Evolutionary conservation across 108 stramenopile genomes (phyloP).

Genomic region (Heterococcus sp.): DNA sequence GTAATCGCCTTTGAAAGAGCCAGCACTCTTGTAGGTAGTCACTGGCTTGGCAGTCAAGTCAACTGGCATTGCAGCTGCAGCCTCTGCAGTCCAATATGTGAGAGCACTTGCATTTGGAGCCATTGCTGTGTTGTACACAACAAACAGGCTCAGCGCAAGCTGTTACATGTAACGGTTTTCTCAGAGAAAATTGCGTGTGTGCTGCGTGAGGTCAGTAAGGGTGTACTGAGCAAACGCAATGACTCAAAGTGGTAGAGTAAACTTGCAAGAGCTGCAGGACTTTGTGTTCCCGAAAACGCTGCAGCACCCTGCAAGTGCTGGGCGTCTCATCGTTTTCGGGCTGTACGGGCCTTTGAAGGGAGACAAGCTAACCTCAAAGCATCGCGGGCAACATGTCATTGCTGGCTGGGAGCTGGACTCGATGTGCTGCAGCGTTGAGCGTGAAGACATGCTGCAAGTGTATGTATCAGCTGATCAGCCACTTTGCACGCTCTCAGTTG

Average conservation of each 20-base stretch:
- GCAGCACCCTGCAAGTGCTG: constrained; percentile 56
- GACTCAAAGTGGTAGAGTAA: constrained; percentile 14
- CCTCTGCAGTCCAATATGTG: no score
- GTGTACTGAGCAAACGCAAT: no score
- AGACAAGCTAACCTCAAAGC: constrained; percentile 33
- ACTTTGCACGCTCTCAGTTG: constrained; percentile 29
- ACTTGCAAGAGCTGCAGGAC: constrained; percentile 29
- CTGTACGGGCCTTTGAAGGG: constrained; percentile 56
- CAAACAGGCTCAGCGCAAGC: no score
- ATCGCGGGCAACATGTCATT: constrained; percentile 47
- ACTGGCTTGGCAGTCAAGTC: no score
- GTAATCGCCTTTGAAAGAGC: no score
- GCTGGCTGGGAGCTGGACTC: constrained; percentile 53
- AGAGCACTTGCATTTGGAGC: no score
- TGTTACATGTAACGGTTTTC: no score
- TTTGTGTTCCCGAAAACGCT: constrained; percentile 54
- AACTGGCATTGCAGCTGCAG: no score
- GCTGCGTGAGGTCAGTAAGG: no score
- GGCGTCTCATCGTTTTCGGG: constrained; percentile 53
- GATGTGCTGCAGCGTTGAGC: constrained; percentile 59
- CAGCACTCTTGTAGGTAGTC: no score
- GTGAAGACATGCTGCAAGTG: constrained; percentile 55
- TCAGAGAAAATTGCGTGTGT: no score
- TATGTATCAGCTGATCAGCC: constrained; percentile 41
- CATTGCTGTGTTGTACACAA: no score